These are phyloP conservation scores for Madurella fahalii DNA, from an alignment of 2,329 filamentous ascomycete species.

Conservation along the genomic window DNA sequence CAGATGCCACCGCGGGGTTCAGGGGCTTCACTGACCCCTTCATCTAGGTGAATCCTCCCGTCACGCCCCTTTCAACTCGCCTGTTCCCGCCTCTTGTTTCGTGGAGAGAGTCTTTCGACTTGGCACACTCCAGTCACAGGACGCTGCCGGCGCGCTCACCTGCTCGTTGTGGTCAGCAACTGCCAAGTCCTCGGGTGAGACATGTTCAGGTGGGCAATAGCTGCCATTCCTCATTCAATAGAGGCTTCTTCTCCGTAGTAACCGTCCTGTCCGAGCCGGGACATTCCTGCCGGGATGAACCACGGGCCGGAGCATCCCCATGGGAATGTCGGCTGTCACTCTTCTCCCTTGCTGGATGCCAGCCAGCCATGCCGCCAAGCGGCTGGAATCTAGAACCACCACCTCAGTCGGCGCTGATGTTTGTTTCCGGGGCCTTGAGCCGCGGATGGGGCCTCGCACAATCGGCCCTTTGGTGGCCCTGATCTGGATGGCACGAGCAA, in stretches of 20 bases:
- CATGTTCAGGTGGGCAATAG: constrained; percentile 5
- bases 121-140: constrained; percentile 1
- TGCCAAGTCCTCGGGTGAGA: background rate
- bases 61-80: constrained; percentile 3
- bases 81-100: constrained; percentile 8
- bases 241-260: background rate
- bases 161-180: background rate
- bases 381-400: background rate
- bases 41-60: constrained; percentile 11
- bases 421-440: background rate
- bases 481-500: background rate
- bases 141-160: background rate
- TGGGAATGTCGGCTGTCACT: background rate
- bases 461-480: constrained; percentile 11
- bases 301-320: background rate
- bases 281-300: background rate
- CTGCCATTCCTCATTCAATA: background rate
- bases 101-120: background rate
- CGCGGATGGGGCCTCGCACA: background rate
- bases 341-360: background rate
- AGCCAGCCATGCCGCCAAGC: background rate
- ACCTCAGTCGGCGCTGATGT: background rate
- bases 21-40: constrained; percentile 18
- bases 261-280: background rate
- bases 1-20: constrained; percentile 3